phyloP scores from a whole-genome alignment of 176 grass and related monocot species.

The Avena eriantha region DNA sequence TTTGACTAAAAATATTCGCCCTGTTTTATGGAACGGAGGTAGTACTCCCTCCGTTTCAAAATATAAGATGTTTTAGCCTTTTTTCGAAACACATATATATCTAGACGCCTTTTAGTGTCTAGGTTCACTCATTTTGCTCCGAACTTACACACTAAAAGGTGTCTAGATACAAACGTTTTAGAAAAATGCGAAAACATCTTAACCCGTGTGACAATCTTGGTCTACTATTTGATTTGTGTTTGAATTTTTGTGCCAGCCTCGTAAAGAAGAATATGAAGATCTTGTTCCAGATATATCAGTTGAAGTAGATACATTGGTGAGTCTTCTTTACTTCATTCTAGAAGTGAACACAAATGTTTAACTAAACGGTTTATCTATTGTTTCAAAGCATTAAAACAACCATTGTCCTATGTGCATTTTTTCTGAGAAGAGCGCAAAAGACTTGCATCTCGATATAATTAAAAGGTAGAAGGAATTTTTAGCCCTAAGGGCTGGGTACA shows the following conservation, averaged over 20 bases:
- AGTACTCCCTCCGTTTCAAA: too few relatives aligned
- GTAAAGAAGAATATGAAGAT: constrained; percentile 53
- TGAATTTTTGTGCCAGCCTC: constrained; percentile 41
- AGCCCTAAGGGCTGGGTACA: background rate
- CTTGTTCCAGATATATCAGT: constrained; percentile 43
- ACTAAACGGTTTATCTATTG: background rate
- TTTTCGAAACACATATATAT: too few relatives aligned
- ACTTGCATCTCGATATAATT: background rate
- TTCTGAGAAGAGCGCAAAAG: background rate
- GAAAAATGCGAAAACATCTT: background rate
- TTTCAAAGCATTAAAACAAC: constrained; percentile 14
- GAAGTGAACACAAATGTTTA: background rate
- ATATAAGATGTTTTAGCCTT: too few relatives aligned
- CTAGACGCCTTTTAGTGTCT: too few relatives aligned
- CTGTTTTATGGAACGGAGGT: too few relatives aligned
- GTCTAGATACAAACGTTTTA: too few relatives aligned
- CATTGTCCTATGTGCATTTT: background rate
- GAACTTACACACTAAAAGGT: too few relatives aligned
- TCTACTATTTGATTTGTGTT: constrained; percentile 28
- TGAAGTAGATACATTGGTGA: constrained; percentile 40
- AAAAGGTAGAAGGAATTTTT: background rate
- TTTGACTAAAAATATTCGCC: too few relatives aligned
- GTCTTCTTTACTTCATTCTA: constrained; percentile 26
- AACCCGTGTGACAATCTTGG: background rate
- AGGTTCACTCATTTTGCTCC: too few relatives aligned